These are phyloP conservation scores for Tulasnella sp. DNA, from an alignment of 768 basidiomycete genomes.

Conservation along the genomic window DNA sequence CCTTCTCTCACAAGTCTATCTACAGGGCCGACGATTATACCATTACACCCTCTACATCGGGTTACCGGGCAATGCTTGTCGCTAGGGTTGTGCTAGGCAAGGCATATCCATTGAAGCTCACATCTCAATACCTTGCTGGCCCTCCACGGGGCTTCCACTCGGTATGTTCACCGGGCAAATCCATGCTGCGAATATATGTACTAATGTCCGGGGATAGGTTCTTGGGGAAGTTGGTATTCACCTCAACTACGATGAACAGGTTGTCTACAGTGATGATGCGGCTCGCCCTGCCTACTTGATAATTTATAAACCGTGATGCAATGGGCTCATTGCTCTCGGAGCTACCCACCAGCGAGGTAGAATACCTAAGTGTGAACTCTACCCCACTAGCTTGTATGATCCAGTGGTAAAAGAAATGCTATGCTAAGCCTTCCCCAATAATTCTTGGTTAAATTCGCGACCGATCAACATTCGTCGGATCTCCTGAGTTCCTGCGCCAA, in stretches of 20 bases:
- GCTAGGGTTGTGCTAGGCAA: neutral
- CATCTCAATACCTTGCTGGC: neutral
- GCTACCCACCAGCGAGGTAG: no score
- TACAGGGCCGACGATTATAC: neutral
- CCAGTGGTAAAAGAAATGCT: no score
- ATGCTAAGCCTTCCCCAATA: conserved; percentile 2
- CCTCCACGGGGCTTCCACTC: neutral
- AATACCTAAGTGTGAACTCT: no score
- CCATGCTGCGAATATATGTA: neutral
- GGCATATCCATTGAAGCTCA: neutral
- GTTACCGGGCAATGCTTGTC: neutral
- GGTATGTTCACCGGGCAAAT: neutral
- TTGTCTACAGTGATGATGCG: neutral
- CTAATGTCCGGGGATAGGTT: neutral
- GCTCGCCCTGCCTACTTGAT: neutral
- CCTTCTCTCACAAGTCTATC: neutral
- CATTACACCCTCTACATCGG: neutral
- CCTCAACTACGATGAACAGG: conserved; percentile 19
- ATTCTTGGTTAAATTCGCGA: conserved; percentile 78
- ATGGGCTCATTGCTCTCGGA: no score
- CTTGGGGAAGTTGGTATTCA: neutral
- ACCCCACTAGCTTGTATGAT: no score
- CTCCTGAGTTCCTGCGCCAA: conserved; percentile 95
- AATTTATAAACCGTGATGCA: neutral
- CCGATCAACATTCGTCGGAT: conserved; percentile 93